Evolutionary conservation across 768 basidiomycete species (phyloP).

Genomic region (Suillus luteus): DNA sequence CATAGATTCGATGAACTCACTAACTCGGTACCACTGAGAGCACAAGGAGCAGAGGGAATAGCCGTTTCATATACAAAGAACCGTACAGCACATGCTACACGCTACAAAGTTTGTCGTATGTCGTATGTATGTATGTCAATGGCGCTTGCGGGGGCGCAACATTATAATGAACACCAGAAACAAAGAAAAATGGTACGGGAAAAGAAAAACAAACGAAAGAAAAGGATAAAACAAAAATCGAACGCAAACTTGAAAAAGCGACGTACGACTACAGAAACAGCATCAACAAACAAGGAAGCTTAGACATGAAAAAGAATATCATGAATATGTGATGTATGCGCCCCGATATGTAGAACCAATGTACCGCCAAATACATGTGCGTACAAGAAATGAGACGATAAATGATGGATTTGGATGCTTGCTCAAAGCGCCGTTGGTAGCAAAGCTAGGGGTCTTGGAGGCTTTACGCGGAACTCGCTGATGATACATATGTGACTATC

Average conservation of each 20-base stretch:
- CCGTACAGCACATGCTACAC: slow-evolving; percentile 48
- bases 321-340: slow-evolving; percentile 10
- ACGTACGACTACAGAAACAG: slow-evolving; percentile 20
- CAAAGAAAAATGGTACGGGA: slow-evolving; percentile 14
- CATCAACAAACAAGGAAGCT: neutral
- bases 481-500: slow-evolving; percentile 71
- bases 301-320: slow-evolving; percentile 2
- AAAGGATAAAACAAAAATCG: slow-evolving; percentile 11
- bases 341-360: slow-evolving; percentile 21
- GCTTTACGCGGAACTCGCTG: slow-evolving; percentile 79
- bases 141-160: slow-evolving; percentile 23
- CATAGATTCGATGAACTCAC: no score
- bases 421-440: neutral
- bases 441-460: slow-evolving; percentile 43
- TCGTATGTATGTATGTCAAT: neutral
- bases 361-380: slow-evolving; percentile 25
- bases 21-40: no score
- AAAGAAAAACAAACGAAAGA: slow-evolving; percentile 21
- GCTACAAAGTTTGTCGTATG: slow-evolving; percentile 36
- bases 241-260: slow-evolving; percentile 22
- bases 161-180: slow-evolving; percentile 18
- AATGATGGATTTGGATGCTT: slow-evolving; percentile 17
- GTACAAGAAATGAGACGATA: slow-evolving; percentile 17
- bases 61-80: slow-evolving; percentile 22
- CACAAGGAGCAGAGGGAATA: slow-evolving; percentile 17